Evolutionary conservation across 441 rosid genomes (phyloP).

Genomic region (Dalechampia spathulata): DNA sequence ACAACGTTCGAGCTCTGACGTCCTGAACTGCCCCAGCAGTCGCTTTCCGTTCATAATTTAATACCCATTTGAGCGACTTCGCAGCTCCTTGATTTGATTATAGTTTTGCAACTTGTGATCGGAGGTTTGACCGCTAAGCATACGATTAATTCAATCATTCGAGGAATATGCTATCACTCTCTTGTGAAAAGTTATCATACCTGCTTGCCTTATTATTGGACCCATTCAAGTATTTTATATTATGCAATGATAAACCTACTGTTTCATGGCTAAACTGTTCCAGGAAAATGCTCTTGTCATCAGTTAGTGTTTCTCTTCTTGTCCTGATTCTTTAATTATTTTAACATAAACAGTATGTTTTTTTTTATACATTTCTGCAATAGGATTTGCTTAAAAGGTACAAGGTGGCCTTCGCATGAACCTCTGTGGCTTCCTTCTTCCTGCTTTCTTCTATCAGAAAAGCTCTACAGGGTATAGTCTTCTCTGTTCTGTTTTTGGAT

Average conservation of each 20-base stretch:
- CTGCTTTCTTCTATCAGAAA: background rate
- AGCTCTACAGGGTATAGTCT: conserved; percentile 1
- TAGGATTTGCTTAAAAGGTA: background rate
- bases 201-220: background rate
- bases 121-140: background rate
- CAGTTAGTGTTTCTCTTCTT: conserved; percentile 19
- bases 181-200: background rate
- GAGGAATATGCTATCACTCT: background rate
- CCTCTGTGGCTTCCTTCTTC: conserved; percentile 3
- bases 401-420: conserved; percentile 10
- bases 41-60: conserved; percentile 16
- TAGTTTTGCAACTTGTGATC: background rate
- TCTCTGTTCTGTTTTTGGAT: background rate
- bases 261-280: conserved; percentile 8
- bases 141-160: background rate
- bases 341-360: conserved; percentile 7
- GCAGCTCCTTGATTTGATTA: background rate
- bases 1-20: background rate
- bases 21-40: conserved; percentile 14
- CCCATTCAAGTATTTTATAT: background rate
- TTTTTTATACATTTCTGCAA: conserved; percentile 7
- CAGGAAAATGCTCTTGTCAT: conserved; percentile 25
- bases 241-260: background rate
- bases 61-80: background rate
- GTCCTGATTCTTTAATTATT: conserved; percentile 23